A percentile compares a stretch with the other conserved stretches of the same genome.
Evolutionary conservation across 768 basidiomycete species (phyloP).

Genomic region (Leucocoprinus leucothites): DNA sequence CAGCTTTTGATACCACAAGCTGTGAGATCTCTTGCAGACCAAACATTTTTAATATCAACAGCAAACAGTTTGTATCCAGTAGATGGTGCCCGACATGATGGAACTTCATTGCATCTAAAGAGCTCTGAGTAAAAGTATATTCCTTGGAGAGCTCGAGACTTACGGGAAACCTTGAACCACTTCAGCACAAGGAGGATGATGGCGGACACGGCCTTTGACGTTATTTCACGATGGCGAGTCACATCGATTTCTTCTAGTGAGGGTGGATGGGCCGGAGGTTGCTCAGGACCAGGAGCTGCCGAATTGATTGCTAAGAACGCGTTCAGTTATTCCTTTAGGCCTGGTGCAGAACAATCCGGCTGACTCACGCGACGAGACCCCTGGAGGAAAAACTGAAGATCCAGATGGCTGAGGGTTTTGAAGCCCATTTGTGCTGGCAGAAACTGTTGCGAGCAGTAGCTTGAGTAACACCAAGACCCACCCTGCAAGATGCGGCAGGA

Average conservation of each 20-base stretch:
- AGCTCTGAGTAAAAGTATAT: not conserved
- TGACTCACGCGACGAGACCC: slow-evolving; percentile 59
- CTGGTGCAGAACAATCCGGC: not conserved
- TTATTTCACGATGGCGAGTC: slow-evolving; percentile 93
- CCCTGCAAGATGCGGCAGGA: slow-evolving; percentile 79
- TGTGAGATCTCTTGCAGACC: slow-evolving; percentile 89
- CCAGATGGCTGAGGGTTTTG: slow-evolving; percentile 66
- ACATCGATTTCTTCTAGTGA: slow-evolving; percentile 92
- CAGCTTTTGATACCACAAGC: slow-evolving; percentile 84
- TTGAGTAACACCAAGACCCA: slow-evolving; percentile 95
- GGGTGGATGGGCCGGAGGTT: slow-evolving; percentile 60
- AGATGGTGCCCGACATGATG: slow-evolving; percentile 96
- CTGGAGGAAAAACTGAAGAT: slow-evolving; percentile 70
- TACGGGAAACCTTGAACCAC: slow-evolving; percentile 99
- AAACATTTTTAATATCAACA: slow-evolving; percentile 96
- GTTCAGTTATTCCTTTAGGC: not conserved
- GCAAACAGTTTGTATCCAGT: slow-evolving; percentile 90
- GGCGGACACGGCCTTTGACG: slow-evolving; percentile 94
- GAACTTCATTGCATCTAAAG: slow-evolving; percentile 93
- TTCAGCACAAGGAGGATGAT: slow-evolving; percentile 87
- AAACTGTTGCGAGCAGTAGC: slow-evolving; percentile 88
- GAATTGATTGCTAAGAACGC: slow-evolving; percentile 6
- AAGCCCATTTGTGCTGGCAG: slow-evolving; percentile 60
- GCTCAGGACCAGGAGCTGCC: slow-evolving; percentile 62
- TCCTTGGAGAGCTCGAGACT: slow-evolving; percentile 27